Evolutionary conservation across 495 filamentous ascomycete species (phyloP).

Genomic region (Podospora comata): DNA sequence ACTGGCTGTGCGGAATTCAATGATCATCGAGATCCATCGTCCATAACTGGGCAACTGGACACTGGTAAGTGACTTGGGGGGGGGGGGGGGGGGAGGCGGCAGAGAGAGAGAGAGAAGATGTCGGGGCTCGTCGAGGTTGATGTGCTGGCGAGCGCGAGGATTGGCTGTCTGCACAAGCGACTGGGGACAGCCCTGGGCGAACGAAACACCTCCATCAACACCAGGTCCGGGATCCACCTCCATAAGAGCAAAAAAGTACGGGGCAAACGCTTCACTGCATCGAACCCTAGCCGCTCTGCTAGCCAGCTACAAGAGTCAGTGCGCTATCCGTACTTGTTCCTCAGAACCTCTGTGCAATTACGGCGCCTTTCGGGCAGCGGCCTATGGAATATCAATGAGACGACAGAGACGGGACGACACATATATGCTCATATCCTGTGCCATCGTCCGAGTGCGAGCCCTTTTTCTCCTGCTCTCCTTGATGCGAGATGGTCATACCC

Average conservation of each 20-base stretch:
- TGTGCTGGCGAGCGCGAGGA: conserved; percentile 37
- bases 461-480: neutral
- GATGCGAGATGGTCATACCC: neutral
- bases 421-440: neutral
- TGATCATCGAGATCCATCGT: conserved; percentile 27
- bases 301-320: neutral
- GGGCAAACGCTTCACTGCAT: neutral
- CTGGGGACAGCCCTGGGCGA: conserved; percentile 15
- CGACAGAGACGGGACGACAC: neutral
- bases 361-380: neutral
- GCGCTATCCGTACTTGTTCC: neutral
- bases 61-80: conserved; percentile 13
- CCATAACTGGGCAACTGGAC: conserved; percentile 12
- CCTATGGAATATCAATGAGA: neutral
- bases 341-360: neutral
- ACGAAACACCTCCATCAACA: conserved; percentile 8
- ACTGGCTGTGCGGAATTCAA: conserved; percentile 28
- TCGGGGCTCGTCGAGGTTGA: conserved; percentile 36
- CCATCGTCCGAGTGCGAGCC: neutral
- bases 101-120: neutral
- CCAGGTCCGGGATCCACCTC: conserved; percentile 2
- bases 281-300: conserved; percentile 1
- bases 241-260: neutral
- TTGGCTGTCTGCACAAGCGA: conserved; percentile 28
- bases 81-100: no score